Evolutionary conservation across 2,329 filamentous ascomycete genomes (phyloP), one percentile per base, ranked within the genome.

Genomic region (Raffaelea albimanens): DNA sequence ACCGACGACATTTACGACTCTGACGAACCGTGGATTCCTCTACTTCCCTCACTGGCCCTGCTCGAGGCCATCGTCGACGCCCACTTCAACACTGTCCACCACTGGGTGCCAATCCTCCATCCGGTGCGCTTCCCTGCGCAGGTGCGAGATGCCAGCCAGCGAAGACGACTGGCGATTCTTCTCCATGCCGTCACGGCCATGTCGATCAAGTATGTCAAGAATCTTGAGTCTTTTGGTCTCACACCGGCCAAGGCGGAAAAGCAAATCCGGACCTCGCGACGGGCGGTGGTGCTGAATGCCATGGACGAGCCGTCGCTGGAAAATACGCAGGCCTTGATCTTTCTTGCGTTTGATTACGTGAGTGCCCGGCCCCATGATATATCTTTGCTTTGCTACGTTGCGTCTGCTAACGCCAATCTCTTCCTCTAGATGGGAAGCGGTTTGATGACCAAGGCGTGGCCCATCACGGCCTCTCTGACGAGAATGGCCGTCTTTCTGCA

Each of bases 21-120:
- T 13, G 25, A 29, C 7, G 25, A 7, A 7, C 25, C 25, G 7
- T 36, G 36, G 39, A 31, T 42, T 38, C 31, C 34, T 40, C 34
- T 2, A 36, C 38, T 48, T 14, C 48, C 51, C 16, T 25, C 50
- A 8, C 38, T 50, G 16, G 40, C 40, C 8, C 53, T 57, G 4
- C 41, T 61, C 13, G 48, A 59, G 29, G 54, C 55, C 11, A 50
- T 62, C 10, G 50, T 64, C 18, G 56, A 61, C 29, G 53, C 55
- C 3, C 59, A 63, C 45, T 66, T 66, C 47, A 45, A 48, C 10
- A 47, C 55, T 3, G 57, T 65, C 4, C 64, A 67, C 47, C 64
- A 61, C 3, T 67, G 62, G 58, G 61, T 65, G 5, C 64, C 64
- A 4, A 61, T 66, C 16, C 43, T 67, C 20, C 63, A 67, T 48